These are phyloP conservation scores for Termitomyces sp. DNA, from an alignment of 768 basidiomycete species.

Conservation along the genomic window DNA sequence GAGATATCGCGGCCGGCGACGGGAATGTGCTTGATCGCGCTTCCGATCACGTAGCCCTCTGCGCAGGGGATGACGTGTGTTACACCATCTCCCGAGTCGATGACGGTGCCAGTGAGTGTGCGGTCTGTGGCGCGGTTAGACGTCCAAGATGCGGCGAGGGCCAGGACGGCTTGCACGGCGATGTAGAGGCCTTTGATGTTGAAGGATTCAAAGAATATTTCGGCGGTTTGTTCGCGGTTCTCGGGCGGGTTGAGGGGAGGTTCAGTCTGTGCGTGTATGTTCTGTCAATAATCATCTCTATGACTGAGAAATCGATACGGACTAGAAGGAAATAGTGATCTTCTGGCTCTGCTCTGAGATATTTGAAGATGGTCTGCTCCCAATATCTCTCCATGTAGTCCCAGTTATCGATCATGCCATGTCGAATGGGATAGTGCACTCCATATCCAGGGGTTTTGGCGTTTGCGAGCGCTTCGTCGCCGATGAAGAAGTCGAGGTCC, in stretches of 20 bases:
- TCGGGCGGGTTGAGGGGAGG: slow-evolving; percentile 97
- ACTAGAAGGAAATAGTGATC: slow-evolving; percentile 98
- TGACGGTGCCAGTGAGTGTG: slow-evolving; percentile 94
- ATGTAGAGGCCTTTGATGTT: slow-evolving; percentile 99
- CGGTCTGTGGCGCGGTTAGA: slow-evolving; percentile 87
- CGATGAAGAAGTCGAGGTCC: slow-evolving; percentile 99
- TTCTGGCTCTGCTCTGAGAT: slow-evolving; percentile 96
- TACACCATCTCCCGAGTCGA: slow-evolving; percentile 99
- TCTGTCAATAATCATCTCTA: not conserved
- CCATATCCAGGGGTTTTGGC: slow-evolving; percentile 93
- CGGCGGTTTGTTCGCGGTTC: slow-evolving; percentile 98
- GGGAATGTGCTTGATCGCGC: slow-evolving; percentile 98
- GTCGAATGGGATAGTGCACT: slow-evolving; percentile 93
- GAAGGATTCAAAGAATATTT: slow-evolving; percentile 99
- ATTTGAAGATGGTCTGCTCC: slow-evolving; percentile 99
- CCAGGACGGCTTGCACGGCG: slow-evolving; percentile 97
- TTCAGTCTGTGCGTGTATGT: slow-evolving; percentile 67
- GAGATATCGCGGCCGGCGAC: slow-evolving; percentile 98
- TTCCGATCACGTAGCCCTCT: slow-evolving; percentile 98
- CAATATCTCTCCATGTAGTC: slow-evolving; percentile 99
- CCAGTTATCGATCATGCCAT: slow-evolving; percentile 98
- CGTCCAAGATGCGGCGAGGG: slow-evolving; percentile 96
- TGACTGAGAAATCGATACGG: slow-evolving; percentile 26
- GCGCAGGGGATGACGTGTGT: slow-evolving; percentile 97
- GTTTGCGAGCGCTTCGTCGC: slow-evolving; percentile 95